Conservation (phyloP, 495 filamentous ascomycete genomes). For the Hypoxylon fuscum region DNA sequence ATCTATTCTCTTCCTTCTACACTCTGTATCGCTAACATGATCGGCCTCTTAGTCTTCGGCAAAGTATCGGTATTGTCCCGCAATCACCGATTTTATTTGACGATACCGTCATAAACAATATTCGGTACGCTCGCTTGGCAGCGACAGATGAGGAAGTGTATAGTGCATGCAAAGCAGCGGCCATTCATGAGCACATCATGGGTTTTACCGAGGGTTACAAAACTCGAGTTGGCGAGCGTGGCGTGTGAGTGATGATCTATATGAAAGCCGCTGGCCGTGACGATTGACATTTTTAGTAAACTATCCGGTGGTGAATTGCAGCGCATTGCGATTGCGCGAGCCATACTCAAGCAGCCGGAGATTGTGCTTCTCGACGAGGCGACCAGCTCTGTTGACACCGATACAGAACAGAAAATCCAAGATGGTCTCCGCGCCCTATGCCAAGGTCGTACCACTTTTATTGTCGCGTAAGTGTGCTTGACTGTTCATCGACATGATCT, state of each 20-base stretch:
- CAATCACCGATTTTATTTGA: conserved; percentile 76
- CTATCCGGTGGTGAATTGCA: conserved; percentile 80
- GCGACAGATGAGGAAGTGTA: conserved; percentile 71
- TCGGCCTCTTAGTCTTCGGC: conserved; percentile 63
- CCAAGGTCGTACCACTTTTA: conserved; percentile 67
- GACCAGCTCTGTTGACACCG: conserved; percentile 66
- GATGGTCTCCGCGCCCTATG: conserved; percentile 67
- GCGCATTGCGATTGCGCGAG: conserved; percentile 78
- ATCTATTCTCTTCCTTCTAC: background rate
- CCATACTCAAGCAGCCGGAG: conserved; percentile 62
- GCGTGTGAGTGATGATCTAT: conserved; percentile 51
- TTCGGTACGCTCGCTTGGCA: conserved; percentile 70
- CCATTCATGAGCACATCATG: conserved; percentile 73
- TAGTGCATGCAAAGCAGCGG: conserved; percentile 74
- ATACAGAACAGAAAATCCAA: conserved; percentile 80
- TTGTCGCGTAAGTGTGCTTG: conserved; percentile 64
- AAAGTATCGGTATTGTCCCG: conserved; percentile 76
- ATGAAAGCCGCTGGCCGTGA: background rate
- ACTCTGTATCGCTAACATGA: conserved; percentile 15
- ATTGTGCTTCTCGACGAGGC: conserved; percentile 67
- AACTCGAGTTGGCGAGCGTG: conserved; percentile 68
- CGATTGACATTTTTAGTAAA: conserved; percentile 49
- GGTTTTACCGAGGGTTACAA: conserved; percentile 71
- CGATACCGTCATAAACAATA: conserved; percentile 76
- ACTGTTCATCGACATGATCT: background rate